These are phyloP conservation scores for Pseudocercospora cruenta DNA, from an alignment of 2,329 filamentous ascomycete species.

Conservation along the genomic window DNA sequence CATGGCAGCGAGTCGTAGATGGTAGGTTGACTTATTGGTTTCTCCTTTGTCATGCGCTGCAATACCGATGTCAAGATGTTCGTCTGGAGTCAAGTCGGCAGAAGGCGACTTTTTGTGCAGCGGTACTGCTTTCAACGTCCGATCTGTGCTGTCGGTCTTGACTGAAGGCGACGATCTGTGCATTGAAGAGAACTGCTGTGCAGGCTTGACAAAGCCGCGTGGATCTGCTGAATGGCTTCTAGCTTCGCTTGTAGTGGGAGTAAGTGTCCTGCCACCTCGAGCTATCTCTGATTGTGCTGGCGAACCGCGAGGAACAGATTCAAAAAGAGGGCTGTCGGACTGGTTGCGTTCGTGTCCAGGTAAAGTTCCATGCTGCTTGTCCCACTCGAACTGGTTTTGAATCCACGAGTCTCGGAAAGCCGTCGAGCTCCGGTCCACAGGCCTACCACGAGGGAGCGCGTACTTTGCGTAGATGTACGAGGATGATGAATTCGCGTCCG, in stretches of 20 bases:
- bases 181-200: conserved; percentile 11
- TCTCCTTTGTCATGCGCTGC: conserved; percentile 85
- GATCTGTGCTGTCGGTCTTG: conserved; percentile 45
- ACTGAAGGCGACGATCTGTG: conserved; percentile 41
- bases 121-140: conserved; percentile 47
- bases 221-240: conserved; percentile 40
- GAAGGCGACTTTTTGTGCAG: conserved; percentile 57
- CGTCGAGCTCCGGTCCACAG: conserved; percentile 69
- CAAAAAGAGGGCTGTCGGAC: conserved; percentile 22
- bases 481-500: conserved; percentile 46
- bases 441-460: conserved; percentile 78
- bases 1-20: conserved; percentile 84
- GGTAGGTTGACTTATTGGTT: conserved; percentile 92
- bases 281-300: conserved; percentile 20
- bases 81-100: conserved; percentile 76
- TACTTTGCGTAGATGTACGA: conserved; percentile 90
- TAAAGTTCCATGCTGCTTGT: conserved; percentile 41
- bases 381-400: conserved; percentile 62
- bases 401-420: conserved; percentile 58
- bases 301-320: conserved; percentile 9
- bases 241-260: conserved; percentile 20
- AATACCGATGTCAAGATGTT: conserved; percentile 89
- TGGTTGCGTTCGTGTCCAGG: conserved; percentile 26
- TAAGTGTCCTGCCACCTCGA: conserved; percentile 23
- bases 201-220: conserved; percentile 17